These are phyloP conservation scores for Cladosporium austrohemisphaericum DNA, from an alignment of 2,329 filamentous ascomycete genomes.

Conservation along the genomic window DNA sequence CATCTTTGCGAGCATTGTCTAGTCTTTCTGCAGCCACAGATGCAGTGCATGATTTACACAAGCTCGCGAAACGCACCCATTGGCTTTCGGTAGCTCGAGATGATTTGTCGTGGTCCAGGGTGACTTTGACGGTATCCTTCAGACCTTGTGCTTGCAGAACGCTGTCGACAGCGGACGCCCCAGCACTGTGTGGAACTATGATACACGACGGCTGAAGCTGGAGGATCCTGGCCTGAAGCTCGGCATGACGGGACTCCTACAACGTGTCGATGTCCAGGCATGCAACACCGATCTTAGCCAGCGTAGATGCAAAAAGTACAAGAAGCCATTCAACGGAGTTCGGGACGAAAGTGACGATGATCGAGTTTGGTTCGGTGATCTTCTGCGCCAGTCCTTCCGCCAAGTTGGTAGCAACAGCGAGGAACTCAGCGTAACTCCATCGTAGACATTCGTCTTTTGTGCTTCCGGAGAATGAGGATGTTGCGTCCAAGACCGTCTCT, in stretches of 20 bases:
- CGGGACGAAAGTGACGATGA: constrained; percentile 19
- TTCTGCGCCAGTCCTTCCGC: constrained; percentile 13
- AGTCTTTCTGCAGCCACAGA: not conserved
- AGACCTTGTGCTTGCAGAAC: constrained; percentile 55
- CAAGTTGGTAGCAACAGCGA: constrained; percentile 15
- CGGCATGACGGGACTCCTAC: constrained; percentile 14
- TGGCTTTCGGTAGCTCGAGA: not conserved
- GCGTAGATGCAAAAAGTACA: constrained; percentile 14
- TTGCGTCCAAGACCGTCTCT: not conserved
- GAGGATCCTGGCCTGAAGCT: constrained; percentile 16
- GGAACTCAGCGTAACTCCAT: constrained; percentile 21
- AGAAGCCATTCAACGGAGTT: constrained; percentile 21
- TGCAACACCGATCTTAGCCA: constrained; percentile 16
- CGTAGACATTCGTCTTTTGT: constrained; percentile 1
- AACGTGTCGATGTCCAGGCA: constrained; percentile 20
- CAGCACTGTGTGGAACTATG: constrained; percentile 13
- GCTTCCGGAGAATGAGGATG: not conserved
- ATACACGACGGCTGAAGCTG: constrained; percentile 16
- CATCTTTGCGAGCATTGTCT: constrained; percentile 13
- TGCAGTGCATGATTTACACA: not conserved
- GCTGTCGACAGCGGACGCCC: constrained; percentile 39
- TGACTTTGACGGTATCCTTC: too few species aligned
- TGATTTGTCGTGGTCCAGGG: not conserved
- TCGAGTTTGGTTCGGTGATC: constrained; percentile 16
- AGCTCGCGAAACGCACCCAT: not conserved